Percentiles rank a stretch among this genome's conserved stretches.
Evolutionary conservation across 148 eudicot genomes (phyloP).

Genomic region (Nyssa sinensis): DNA sequence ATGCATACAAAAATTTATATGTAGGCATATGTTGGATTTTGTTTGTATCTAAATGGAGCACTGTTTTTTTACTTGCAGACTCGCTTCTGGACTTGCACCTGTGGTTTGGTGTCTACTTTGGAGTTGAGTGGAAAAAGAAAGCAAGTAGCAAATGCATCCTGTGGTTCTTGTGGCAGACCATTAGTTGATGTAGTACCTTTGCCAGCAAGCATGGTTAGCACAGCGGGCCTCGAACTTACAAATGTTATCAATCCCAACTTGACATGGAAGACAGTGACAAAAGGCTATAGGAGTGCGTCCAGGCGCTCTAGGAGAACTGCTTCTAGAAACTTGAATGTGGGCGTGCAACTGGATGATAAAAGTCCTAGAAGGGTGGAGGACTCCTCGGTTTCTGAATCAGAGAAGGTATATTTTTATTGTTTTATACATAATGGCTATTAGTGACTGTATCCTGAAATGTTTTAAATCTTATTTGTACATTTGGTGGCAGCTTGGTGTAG

Average conservation of each 20-base stretch:
- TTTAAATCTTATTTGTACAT: constrained; percentile 6
- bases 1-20: no score
- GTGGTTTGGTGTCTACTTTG: constrained; percentile 13
- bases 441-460: background rate
- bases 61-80: constrained; percentile 17
- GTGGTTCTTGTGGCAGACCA: constrained; percentile 18
- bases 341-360: constrained; percentile 23
- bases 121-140: constrained; percentile 13
- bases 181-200: constrained; percentile 38
- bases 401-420: constrained; percentile 43
- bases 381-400: constrained; percentile 40
- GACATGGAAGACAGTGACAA: constrained; percentile 53
- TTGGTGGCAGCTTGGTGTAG: constrained; percentile 49
- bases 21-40: background rate
- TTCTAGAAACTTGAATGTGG: constrained; percentile 28
- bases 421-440: background rate
- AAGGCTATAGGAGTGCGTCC: constrained; percentile 43
- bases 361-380: constrained; percentile 32
- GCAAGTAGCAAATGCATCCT: constrained; percentile 8
- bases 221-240: constrained; percentile 38
- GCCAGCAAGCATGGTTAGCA: constrained; percentile 40
- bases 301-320: constrained; percentile 44
- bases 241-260: constrained; percentile 40
- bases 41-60: background rate
- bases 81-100: constrained; percentile 18